A percentile compares a stretch with the other conserved stretches of the same genome.
These are phyloP conservation scores for Penicillium arizonense DNA, from an alignment of 495 filamentous ascomycete species.

Conservation along the genomic window DNA sequence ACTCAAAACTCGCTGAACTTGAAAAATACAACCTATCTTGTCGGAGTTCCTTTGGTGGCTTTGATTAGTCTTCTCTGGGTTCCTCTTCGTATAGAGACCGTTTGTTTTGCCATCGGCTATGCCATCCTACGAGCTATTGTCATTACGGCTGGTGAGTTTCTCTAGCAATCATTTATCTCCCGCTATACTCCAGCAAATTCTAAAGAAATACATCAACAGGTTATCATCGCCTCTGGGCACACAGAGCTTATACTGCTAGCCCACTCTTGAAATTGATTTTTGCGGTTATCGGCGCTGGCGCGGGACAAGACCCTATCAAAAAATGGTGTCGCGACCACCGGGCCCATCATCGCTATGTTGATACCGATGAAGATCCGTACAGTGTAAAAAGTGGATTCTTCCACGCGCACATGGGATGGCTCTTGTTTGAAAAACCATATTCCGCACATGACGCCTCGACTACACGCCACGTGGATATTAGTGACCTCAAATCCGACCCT, in stretches of 20 bases:
- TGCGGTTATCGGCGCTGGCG: slow-evolving; percentile 84
- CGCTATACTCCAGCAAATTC: too few species aligned
- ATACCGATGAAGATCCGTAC: slow-evolving; percentile 97
- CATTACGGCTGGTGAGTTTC: too few species aligned
- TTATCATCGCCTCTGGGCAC: slow-evolving; percentile 85
- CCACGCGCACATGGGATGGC: slow-evolving; percentile 90
- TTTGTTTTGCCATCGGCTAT: too few species aligned
- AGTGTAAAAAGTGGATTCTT: slow-evolving; percentile 91
- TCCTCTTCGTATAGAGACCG: too few species aligned
- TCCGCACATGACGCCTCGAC: too few species aligned
- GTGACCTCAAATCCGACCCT: slow-evolving; percentile 86
- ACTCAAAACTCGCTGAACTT: too few species aligned
- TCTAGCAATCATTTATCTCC: too few species aligned
- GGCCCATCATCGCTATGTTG: slow-evolving; percentile 96
- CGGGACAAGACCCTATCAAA: slow-evolving; percentile 87
- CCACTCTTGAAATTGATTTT: slow-evolving; percentile 88
- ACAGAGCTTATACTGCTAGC: too few species aligned
- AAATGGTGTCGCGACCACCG: slow-evolving; percentile 96
- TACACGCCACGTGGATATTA: slow-evolving; percentile 89
- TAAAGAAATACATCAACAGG: slow-evolving; percentile 32
- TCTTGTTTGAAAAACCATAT: slow-evolving; percentile 67
- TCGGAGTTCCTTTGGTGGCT: too few species aligned
- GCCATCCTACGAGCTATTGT: too few species aligned
- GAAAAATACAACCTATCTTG: too few species aligned
- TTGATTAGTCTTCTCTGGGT: too few species aligned